Percentiles rank a stretch among this genome's conserved stretches.
These are phyloP conservation scores for Pleurotus citrinopileatus DNA, from an alignment of 768 basidiomycete species.

Conservation along the genomic window DNA sequence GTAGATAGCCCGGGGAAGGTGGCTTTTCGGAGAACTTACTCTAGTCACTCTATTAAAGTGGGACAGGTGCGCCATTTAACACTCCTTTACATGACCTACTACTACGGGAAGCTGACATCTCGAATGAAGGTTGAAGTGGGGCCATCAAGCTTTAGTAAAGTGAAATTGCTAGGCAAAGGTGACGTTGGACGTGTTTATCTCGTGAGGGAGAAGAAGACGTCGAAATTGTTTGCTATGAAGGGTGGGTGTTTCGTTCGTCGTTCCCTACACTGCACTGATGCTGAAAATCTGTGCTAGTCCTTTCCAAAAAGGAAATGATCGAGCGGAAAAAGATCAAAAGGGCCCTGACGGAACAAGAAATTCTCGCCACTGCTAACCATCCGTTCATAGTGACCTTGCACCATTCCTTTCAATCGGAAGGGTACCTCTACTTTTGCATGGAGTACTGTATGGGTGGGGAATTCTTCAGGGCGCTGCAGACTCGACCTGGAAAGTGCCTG, in stretches of 20 bases:
- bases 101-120: slow-evolving; percentile 12
- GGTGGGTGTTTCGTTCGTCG: slow-evolving; percentile 49
- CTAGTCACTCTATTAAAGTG: slow-evolving; percentile 96
- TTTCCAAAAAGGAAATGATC: slow-evolving; percentile 99
- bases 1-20: slow-evolving; percentile 55
- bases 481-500: slow-evolving; percentile 94
- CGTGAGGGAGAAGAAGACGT: slow-evolving; percentile 96
- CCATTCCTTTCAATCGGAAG: slow-evolving; percentile 98
- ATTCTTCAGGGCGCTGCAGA: slow-evolving; percentile 97
- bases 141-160: slow-evolving; percentile 91
- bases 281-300: slow-evolving; percentile 59
- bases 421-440: slow-evolving; percentile 98
- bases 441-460: slow-evolving; percentile 99
- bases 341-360: slow-evolving; percentile 97
- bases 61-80: slow-evolving; percentile 58
- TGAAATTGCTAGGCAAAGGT: slow-evolving; percentile 98
- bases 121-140: slow-evolving; percentile 80
- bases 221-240: slow-evolving; percentile 99
- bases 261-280: slow-evolving; percentile 22
- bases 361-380: slow-evolving; percentile 96
- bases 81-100: slow-evolving; percentile 10
- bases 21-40: slow-evolving; percentile 92
- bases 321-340: slow-evolving; percentile 99
- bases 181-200: slow-evolving; percentile 99
- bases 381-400: slow-evolving; percentile 99